Evolutionary conservation across 441 rosid species (phyloP).

Genomic region (Lepidium campestre): DNA sequence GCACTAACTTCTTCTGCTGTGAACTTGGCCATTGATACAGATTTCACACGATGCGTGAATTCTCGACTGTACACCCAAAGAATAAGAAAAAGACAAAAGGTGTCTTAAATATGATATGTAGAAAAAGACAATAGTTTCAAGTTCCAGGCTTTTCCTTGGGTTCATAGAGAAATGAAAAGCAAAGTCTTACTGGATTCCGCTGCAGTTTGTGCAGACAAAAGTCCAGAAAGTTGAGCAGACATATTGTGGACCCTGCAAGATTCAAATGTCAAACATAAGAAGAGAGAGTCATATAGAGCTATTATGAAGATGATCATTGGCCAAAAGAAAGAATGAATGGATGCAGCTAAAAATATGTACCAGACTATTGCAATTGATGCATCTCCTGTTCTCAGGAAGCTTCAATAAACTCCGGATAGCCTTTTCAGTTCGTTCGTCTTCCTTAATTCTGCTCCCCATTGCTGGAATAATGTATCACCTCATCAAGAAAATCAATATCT

Average conservation of each 20-base stretch:
- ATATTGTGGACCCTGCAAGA: conserved; percentile 83
- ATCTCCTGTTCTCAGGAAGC: conserved; percentile 72
- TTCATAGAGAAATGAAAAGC: not conserved
- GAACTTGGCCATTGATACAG: conserved; percentile 88
- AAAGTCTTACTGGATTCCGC: conserved; percentile 78
- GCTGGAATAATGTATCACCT: conserved; percentile 5
- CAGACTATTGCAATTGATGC: conserved; percentile 81
- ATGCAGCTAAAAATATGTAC: conserved; percentile 29
- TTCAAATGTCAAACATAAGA: not conserved
- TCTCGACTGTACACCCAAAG: conserved; percentile 55
- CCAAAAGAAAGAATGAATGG: not conserved
- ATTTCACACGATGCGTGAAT: conserved; percentile 87
- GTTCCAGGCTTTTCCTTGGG: not conserved
- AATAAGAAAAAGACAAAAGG: not conserved
- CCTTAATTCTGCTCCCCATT: conserved; percentile 57
- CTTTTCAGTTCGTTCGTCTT: conserved; percentile 68
- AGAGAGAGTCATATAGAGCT: not conserved
- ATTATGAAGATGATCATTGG: not conserved
- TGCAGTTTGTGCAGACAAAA: conserved; percentile 82
- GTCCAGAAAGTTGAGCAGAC: conserved; percentile 87
- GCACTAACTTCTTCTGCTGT: conserved; percentile 72
- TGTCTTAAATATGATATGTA: not conserved
- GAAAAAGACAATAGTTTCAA: not conserved
- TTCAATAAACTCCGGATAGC: conserved; percentile 62
- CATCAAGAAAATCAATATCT: conserved; percentile 1